Base-by-base conservation (phyloP, 23 red algal species). In the Gracilariopsis chorda region DNA sequence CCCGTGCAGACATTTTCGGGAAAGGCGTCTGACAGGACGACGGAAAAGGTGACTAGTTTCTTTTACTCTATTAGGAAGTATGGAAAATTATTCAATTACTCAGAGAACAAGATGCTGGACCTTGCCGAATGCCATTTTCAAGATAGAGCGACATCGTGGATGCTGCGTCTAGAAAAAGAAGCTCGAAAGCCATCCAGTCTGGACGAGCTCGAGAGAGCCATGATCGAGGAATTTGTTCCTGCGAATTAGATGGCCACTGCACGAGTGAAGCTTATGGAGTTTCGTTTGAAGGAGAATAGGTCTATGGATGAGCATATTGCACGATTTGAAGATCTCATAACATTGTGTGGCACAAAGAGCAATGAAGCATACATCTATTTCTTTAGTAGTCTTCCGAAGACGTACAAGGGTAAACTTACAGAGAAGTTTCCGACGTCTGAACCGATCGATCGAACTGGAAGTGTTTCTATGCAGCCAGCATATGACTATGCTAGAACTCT, bases 151-250 rank as follows among this genome's bases (percentile, higher is more conserved):
- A 28, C 45, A n/a, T 35, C 77, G 11, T 58, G 48, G 77, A 82
- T 82, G 20, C 24, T 82, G 77, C 77, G 77, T 7, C 49, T 82
- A 34, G 77, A 82, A 20, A 59, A 11, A 40, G 77, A 58, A 37
- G 49, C 23, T 46, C 48, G 32, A 33, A 82, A 82, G 52, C 45
- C 47, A 19, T 12, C 7, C 19, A 82, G 23, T 59, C 77, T 82
- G 11, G 47, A 56, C 39, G 77, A 59, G 7, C 51, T 82, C 4
- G 48, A 82, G 51, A 32, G 59, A 34, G 45, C 77, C 35, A 57
- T 82, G 77, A 32, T 82, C 49, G 52, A 30, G 32, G 23, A 82
- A 20, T 82, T 82, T 60, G 77, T 82, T 37, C 77, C 77, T 7
- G 42, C 74, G 3, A 52, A 78, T 25, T 37, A 78, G 43, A 48